Evolutionary conservation across 495 filamentous ascomycete genomes (phyloP).

Genomic region (Melanomma pulvis-pyrius): DNA sequence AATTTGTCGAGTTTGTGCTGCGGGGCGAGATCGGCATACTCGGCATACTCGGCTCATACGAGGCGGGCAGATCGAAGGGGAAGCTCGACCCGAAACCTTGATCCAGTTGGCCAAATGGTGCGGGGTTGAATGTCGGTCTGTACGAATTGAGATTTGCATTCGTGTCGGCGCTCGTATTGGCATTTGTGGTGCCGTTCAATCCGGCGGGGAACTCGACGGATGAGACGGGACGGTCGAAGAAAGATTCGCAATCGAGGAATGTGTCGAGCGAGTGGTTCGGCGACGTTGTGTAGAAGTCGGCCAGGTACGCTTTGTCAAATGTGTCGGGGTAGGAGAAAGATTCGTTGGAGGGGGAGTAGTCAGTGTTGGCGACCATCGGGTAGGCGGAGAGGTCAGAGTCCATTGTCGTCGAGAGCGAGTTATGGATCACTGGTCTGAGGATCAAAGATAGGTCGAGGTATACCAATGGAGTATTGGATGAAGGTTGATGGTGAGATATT

Average conservation of each 20-base stretch:
- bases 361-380: slow-evolving; percentile 15
- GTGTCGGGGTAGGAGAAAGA: slow-evolving; percentile 24
- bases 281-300: slow-evolving; percentile 22
- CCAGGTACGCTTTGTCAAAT: slow-evolving; percentile 29
- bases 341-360: slow-evolving; percentile 28
- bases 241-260: slow-evolving; percentile 23
- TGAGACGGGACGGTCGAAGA: slow-evolving; percentile 24
- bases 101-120: slow-evolving; percentile 18
- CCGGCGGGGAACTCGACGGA: slow-evolving; percentile 22
- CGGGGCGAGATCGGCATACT: neutral
- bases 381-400: slow-evolving; percentile 5
- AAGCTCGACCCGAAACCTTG: neutral
- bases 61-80: neutral
- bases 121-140: slow-evolving; percentile 1
- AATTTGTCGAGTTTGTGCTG: neutral
- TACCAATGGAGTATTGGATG: too few species aligned
- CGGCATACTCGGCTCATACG: neutral
- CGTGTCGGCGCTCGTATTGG: neutral
- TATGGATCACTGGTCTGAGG: too few species aligned
- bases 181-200: slow-evolving; percentile 3
- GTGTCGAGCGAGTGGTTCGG: slow-evolving; percentile 27
- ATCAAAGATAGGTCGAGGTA: too few species aligned
- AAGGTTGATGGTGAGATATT: too few species aligned
- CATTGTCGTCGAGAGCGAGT: slow-evolving; percentile 15
- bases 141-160: neutral